Evolutionary conservation across 768 basidiomycete species (phyloP), one percentile per base, ranked within the genome.

Genomic region (Heimioporus sp.): DNA sequence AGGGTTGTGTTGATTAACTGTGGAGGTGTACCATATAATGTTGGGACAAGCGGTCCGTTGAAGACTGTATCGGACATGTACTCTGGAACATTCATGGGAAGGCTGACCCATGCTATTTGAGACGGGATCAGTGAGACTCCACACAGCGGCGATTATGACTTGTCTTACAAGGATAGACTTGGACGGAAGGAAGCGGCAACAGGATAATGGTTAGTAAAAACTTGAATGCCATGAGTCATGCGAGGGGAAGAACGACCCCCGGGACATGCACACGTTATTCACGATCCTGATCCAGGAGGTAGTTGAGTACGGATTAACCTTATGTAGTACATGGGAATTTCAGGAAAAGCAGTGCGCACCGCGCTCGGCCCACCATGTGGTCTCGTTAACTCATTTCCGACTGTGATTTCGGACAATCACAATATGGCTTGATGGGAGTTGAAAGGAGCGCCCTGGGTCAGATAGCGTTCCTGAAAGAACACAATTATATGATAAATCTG

Each of bases 31-130:
- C 58, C 56, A 41, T 52, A 59, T 15, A 58, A 10, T 11, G 52
- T 59, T 28, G 58, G 58, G 36, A 59, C 52, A 6, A 59, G 58
- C 10, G 58, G 58, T 2, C 45, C 20, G 13, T 59, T 58, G 44
- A 58, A 59, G 37, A 59, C 45, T 4, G 12, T 12, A 5, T 59
- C 58, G 13, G 56, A 49, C 50, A 59, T 13, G 36, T 41, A 36
- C 43, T 30, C 37, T 7, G 51, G 56, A 17, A 59, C 58, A 17
- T 28, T 59, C 20, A 59, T 40, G 2, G 58, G 58, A 24, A 59
- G 56, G 30, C 37, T 55, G n/a, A 59, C 47, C 56, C 58, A 59
- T 41, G 58, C 56, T 59, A 34, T 54, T 39, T 7, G 35, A 21
- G 15, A 39, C 31, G 9, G n/a, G 16, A 21, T 53, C 42, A 45